A percentile compares a stretch with the other conserved stretches of the same genome.
Conservation (phyloP, 2,329 filamentous ascomycete species). For the Tolypocladium ophioglossoides region DNA sequence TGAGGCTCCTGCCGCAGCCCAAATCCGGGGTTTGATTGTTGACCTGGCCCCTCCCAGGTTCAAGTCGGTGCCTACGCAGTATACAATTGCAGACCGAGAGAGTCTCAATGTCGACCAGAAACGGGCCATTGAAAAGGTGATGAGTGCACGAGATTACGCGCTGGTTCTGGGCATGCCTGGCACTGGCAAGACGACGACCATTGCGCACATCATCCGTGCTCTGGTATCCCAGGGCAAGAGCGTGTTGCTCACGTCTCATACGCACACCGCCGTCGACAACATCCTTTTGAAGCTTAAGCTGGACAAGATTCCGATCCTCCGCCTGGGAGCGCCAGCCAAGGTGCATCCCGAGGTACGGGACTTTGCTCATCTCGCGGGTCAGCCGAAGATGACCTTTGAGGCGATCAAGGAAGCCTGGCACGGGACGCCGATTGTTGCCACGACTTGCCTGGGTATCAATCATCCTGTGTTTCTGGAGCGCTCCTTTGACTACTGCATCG, state of each 20-base stretch:
- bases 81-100: conserved; percentile 49
- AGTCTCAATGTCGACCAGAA: conserved; percentile 81
- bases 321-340: conserved; percentile 77
- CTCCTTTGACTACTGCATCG: conserved; percentile 94
- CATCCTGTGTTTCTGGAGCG: conserved; percentile 82
- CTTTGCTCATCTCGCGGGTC: conserved; percentile 70
- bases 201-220: conserved; percentile 91
- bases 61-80: conserved; percentile 53
- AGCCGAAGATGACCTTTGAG: conserved; percentile 66
- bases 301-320: conserved; percentile 67
- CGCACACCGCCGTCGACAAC: conserved; percentile 95
- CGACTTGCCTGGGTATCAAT: conserved; percentile 86
- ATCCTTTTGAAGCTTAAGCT: conserved; percentile 85
- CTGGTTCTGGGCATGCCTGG: conserved; percentile 98
- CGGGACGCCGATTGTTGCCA: conserved; percentile 79
- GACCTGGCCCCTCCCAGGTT: conserved; percentile 67
- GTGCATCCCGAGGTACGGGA: conserved; percentile 79
- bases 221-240: conserved; percentile 84
- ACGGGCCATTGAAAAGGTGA: conserved; percentile 83
- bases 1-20: conserved; percentile 55
- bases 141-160: conserved; percentile 91
- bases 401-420: conserved; percentile 79
- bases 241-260: conserved; percentile 88
- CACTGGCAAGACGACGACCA: conserved; percentile 96
- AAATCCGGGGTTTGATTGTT: conserved; percentile 71